A percentile compares a stretch with the other conserved stretches of the same genome.
Evolutionary conservation across 345 rosid species (phyloP).

Genomic region (Gossypium longicalyx): DNA sequence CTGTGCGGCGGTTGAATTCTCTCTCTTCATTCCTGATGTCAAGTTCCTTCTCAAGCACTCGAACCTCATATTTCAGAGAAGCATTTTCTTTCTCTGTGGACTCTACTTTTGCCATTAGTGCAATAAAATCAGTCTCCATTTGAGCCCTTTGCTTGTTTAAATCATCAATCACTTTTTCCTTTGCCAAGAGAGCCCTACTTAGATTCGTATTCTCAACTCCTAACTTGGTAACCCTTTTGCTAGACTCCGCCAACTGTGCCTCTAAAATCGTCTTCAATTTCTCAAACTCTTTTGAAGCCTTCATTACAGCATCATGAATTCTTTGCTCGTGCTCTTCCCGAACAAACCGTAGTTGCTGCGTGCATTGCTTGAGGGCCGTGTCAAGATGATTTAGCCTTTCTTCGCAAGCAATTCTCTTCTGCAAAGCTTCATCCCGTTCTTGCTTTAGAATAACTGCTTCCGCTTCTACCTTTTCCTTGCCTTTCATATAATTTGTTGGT

Average conservation of each 20-base stretch:
- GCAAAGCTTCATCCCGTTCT: constrained; percentile 55
- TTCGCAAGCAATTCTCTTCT: constrained; percentile 43
- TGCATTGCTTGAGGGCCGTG: constrained; percentile 73
- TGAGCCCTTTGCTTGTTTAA: constrained; percentile 54
- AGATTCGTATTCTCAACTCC: constrained; percentile 55
- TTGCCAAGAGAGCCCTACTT: constrained; percentile 51
- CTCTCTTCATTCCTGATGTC: constrained; percentile 90
- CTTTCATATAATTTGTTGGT: constrained; percentile 31
- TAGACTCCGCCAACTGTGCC: constrained; percentile 42
- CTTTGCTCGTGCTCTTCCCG: constrained; percentile 75
- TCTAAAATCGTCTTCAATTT: constrained; percentile 38
- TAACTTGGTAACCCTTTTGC: constrained; percentile 48
- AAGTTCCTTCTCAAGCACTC: constrained; percentile 82
- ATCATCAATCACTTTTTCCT: constrained; percentile 56
- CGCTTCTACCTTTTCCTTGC: constrained; percentile 60
- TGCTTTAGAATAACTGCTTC: constrained; percentile 48
- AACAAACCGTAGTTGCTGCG: constrained; percentile 74
- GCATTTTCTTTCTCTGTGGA: constrained; percentile 64
- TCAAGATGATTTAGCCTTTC: constrained; percentile 56
- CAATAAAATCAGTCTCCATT: constrained; percentile 47
- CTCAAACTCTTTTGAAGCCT: constrained; percentile 59
- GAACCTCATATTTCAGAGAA: constrained; percentile 75
- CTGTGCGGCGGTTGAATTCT: constrained; percentile 67
- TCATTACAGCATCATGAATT: constrained; percentile 72
- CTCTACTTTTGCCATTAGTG: constrained; percentile 52